These are phyloP conservation scores for Rhododendron henanense DNA, from an alignment of 148 eudicot species.

Conservation along the genomic window DNA sequence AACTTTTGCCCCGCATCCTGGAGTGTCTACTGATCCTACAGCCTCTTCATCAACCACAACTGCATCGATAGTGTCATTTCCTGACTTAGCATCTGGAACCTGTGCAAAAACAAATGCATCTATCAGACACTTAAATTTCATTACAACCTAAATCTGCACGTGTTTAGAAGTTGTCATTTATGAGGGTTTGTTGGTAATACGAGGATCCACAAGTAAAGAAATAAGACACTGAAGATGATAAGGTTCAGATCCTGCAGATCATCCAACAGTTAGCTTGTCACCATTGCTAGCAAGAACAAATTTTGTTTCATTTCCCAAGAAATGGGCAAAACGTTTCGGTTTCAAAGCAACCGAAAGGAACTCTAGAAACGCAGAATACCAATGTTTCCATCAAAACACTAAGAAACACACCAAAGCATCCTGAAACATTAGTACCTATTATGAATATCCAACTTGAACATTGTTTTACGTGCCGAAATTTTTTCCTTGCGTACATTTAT, in stretches of 20 bases:
- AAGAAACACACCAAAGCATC: not conserved
- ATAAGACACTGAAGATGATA: not conserved
- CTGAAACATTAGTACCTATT: not conserved
- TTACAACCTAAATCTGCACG: not conserved
- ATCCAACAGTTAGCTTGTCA: not conserved
- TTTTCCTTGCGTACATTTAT: not conserved
- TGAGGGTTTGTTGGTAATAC: not conserved
- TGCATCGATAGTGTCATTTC: conserved; percentile 24
- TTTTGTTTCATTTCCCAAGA: not conserved
- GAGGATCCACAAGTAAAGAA: not conserved
- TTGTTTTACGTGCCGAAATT: not conserved
- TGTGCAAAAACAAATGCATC: conserved; percentile 11
- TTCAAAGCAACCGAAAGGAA: not conserved
- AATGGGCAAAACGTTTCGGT: not conserved
- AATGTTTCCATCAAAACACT: not conserved
- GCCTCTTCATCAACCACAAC: conserved; percentile 53
- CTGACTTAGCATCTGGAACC: conserved; percentile 39
- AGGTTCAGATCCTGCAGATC: not conserved
- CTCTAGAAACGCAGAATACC: not conserved
- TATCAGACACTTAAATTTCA: not conserved
- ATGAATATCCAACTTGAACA: not conserved
- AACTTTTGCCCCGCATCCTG: conserved; percentile 50
- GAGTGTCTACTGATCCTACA: conserved; percentile 34
- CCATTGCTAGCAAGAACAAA: not conserved
- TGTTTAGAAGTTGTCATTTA: not conserved